These are phyloP conservation scores for Penicillium malachiteum DNA, from an alignment of 495 filamentous ascomycete species.

Conservation along the genomic window DNA sequence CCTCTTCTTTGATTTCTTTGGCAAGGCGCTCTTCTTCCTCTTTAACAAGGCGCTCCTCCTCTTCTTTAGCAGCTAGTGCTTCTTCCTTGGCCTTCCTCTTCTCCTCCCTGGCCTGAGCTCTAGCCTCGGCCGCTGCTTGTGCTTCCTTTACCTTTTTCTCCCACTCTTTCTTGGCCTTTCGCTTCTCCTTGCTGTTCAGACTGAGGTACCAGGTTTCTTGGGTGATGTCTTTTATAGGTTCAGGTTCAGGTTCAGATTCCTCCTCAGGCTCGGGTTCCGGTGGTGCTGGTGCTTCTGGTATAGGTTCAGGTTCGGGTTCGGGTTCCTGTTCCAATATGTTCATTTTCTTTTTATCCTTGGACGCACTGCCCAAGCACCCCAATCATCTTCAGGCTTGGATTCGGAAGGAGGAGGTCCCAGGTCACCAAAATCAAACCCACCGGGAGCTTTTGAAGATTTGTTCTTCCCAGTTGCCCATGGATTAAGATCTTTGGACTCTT, in stretches of 20 bases:
- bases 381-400: constrained; percentile 21
- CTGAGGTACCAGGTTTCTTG: constrained; percentile 16
- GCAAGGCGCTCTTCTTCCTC: constrained; percentile 10
- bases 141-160: constrained; percentile 26
- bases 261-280: constrained; percentile 16
- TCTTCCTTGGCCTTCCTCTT: constrained; percentile 10
- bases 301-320: constrained; percentile 19
- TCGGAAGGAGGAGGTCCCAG: constrained; percentile 31
- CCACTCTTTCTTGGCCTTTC: constrained; percentile 34
- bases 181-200: constrained; percentile 32
- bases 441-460: constrained; percentile 34
- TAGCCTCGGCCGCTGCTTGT: constrained; percentile 11
- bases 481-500: constrained; percentile 36
- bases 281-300: neutral
- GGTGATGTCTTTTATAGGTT: constrained; percentile 12
- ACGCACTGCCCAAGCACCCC: constrained; percentile 16
- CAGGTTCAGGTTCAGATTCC: constrained; percentile 8
- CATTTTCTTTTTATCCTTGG: constrained; percentile 34
- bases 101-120: constrained; percentile 7
- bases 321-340: constrained; percentile 25
- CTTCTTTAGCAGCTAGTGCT: neutral
- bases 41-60: constrained; percentile 10
- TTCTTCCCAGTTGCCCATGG: constrained; percentile 45
- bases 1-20: constrained; percentile 21
- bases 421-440: constrained; percentile 49